Evolutionary conservation across 495 filamentous ascomycete genomes (phyloP).

Genomic region (Aspergillus biplanus): DNA sequence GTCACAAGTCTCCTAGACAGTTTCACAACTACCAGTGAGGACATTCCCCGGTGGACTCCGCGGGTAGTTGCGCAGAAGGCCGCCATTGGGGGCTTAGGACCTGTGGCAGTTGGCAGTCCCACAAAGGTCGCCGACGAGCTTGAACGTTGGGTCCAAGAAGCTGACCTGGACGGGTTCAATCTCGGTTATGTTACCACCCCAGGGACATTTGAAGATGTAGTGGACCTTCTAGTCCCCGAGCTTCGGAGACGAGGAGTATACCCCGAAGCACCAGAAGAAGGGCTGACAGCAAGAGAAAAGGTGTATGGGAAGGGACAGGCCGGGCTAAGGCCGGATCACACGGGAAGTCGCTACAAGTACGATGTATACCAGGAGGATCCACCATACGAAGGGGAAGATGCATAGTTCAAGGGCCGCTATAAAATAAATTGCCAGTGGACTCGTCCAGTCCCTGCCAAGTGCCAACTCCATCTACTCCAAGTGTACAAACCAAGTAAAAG

Average conservation of each 20-base stretch:
- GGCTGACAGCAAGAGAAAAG: conserved; percentile 61
- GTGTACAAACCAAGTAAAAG: too few relatives aligned
- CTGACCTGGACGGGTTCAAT: conserved; percentile 67
- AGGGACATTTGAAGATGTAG: conserved; percentile 64
- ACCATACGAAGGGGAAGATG: conserved; percentile 8
- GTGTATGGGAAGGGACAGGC: conserved; percentile 61
- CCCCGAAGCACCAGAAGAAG: conserved; percentile 42
- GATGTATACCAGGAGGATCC: conserved; percentile 58
- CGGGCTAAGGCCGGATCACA: conserved; percentile 56
- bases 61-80: conserved; percentile 58
- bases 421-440: neutral
- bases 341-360: conserved; percentile 59
- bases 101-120: conserved; percentile 56
- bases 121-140: conserved; percentile 60
- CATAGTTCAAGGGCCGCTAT: neutral
- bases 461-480: too few relatives aligned
- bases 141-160: conserved; percentile 61
- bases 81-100: conserved; percentile 59
- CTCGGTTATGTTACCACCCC: conserved; percentile 58
- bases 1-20: conserved; percentile 54
- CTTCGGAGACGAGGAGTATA: conserved; percentile 56
- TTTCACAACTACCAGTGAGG: conserved; percentile 54
- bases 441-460: too few relatives aligned
- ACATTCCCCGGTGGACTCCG: conserved; percentile 56
- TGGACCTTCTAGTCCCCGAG: conserved; percentile 63